A percentile compares a stretch with the other conserved stretches of the same genome.
These are phyloP conservation scores for Metschnikowia colocasiae DNA, from an alignment of 805 yeast species.

Conservation along the genomic window DNA sequence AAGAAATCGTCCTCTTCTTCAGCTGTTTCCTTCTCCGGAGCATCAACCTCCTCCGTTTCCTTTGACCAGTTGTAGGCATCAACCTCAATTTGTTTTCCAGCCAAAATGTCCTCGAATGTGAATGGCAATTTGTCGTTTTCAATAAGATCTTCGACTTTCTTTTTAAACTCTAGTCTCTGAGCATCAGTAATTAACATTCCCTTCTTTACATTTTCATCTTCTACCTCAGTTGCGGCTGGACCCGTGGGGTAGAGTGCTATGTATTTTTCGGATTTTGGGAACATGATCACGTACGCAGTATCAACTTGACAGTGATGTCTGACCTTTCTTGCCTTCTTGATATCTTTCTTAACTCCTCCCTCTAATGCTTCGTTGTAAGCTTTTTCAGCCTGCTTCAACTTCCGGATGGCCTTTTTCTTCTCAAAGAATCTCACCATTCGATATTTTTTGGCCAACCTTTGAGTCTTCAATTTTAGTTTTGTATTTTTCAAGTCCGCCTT, in stretches of 20 bases:
- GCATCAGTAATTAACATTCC: conserved; percentile 43
- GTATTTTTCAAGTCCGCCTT: conserved; percentile 53
- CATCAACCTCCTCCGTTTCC: conserved; percentile 35
- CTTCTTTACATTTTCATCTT: conserved; percentile 37
- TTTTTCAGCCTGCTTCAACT: conserved; percentile 51
- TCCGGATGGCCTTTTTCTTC: conserved; percentile 75
- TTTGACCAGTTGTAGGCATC: conserved; percentile 20
- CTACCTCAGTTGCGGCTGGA: conserved; percentile 21
- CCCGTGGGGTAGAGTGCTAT: conserved; percentile 66
- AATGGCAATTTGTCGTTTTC: conserved; percentile 54
- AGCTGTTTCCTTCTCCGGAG: conserved; percentile 36
- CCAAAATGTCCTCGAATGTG: conserved; percentile 42
- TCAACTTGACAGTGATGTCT: conserved; percentile 62
- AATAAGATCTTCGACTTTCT: conserved; percentile 49
- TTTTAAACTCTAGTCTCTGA: conserved; percentile 42
- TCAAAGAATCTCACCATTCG: conserved; percentile 94
- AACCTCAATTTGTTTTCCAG: conserved; percentile 33
- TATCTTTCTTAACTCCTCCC: conserved; percentile 34
- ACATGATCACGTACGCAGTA: conserved; percentile 68
- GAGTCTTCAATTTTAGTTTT: conserved; percentile 42
- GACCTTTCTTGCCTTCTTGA: conserved; percentile 45
- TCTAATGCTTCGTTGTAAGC: conserved; percentile 33
- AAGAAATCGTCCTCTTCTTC: conserved; percentile 29
- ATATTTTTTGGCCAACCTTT: conserved; percentile 63
- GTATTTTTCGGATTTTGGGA: conserved; percentile 77